Evolutionary conservation across 2,329 filamentous ascomycete species (phyloP), one percentile per base, ranked within the genome.

Genomic region (Sarocladium oryzae): DNA sequence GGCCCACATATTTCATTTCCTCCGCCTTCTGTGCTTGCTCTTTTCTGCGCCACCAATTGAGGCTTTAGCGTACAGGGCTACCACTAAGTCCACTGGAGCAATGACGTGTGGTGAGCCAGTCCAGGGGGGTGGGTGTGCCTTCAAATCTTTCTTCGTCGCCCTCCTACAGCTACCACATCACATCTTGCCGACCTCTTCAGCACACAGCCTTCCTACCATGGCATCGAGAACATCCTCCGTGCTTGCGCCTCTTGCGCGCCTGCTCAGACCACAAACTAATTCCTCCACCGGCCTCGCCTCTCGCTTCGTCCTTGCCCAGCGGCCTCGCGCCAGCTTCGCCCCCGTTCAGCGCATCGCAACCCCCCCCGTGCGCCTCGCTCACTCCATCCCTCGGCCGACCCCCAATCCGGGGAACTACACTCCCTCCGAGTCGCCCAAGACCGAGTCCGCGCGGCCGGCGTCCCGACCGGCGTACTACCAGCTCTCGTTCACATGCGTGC

Each of bases 401-500:
- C 57, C 55, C 18, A 46, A 46, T 21, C 48, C 13, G 50, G 50
- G 10, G 26, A 50, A 15, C 41, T 51, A 30, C 51, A 30, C 36
- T n/a, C 49, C 30, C 8, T 46, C 33, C 9, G 33, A 23, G 35
- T 13, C n/a, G 16, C 30, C 21, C 50, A 32, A 51, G 20, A 51
- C 7, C 46, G 46, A 49, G 33, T 36, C 30, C 23, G 5, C 30
- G 7, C 46, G 46, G 15, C 46, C 46, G 23, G 46, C 46, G 21
- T 50, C 56, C 32, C 67, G 65, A 23, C 26, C 24, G 26, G 89
- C 89, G 1, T 82, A 88, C 52, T 99, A 97, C 70, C 79, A 89
- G 59, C 77, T 99, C 57, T 88, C 84, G 48, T 96, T 99, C 67
- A 99, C 93, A 58, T 99, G 93, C 78, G 84, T 87, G 53, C 89